These are phyloP conservation scores for Delitschia confertaspora DNA, from an alignment of 495 filamentous ascomycete genomes.

Conservation along the genomic window DNA sequence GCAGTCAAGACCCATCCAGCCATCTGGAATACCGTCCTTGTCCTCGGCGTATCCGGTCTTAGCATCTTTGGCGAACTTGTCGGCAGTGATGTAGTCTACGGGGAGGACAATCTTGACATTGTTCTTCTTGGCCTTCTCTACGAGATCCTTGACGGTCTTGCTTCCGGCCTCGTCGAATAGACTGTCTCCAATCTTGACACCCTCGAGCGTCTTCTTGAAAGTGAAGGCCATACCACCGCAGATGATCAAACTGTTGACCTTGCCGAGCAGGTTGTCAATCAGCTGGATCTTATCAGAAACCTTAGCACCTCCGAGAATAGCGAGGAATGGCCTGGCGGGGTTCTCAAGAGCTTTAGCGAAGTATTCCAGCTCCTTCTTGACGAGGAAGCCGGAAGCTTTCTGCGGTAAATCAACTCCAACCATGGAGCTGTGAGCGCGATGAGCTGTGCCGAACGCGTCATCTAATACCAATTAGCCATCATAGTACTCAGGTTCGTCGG, in stretches of 20 bases:
- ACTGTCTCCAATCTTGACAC: constrained; percentile 79
- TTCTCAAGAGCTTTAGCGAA: constrained; percentile 94
- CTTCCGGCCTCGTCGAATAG: constrained; percentile 91
- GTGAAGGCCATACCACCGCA: constrained; percentile 99
- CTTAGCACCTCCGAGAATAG: constrained; percentile 96
- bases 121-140: constrained; percentile 95
- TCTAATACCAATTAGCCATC: constrained; percentile 44
- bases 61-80: constrained; percentile 87
- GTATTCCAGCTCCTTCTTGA: constrained; percentile 99
- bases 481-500: background rate
- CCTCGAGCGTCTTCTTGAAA: constrained; percentile 96
- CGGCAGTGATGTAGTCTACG: constrained; percentile 88
- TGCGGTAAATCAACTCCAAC: constrained; percentile 91
- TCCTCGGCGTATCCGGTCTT: constrained; percentile 76
- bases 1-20: constrained; percentile 95
- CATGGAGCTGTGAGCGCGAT: constrained; percentile 98
- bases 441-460: constrained; percentile 96
- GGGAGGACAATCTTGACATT: constrained; percentile 90
- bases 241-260: constrained; percentile 93
- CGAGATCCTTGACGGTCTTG: constrained; percentile 80
- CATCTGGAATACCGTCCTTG: constrained; percentile 81
- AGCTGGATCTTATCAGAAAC: constrained; percentile 99
- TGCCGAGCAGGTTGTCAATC: constrained; percentile 95
- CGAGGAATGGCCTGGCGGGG: constrained; percentile 92
- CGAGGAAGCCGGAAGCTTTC: constrained; percentile 92